Base-by-base conservation (phyloP, 805 yeast species). In the Priceomyces fermenticarens region DNA sequence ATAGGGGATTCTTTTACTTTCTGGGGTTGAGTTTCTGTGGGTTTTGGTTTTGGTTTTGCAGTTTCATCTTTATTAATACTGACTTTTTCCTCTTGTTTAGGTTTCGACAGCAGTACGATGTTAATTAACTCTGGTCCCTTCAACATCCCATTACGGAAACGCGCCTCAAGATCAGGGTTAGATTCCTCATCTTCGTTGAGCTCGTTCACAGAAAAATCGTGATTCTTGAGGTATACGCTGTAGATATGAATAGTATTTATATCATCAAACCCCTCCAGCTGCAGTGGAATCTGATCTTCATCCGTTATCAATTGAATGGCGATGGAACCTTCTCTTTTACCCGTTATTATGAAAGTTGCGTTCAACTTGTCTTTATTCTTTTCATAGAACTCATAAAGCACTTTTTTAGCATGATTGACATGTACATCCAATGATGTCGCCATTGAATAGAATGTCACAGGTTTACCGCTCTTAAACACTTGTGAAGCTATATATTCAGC, bases 291-390 rank as follows among this genome's bases (percentile, higher is more conserved):
- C 8, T 51, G 54, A 1, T 39, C 39, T 9, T 53, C 67, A 50
- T 42, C 60, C 6, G 48, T 54, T 40, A 47, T 49, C 28, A 55
- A 42, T 42, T 57, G 57, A 33, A 63, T 46, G 26, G 50, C 42
- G 2, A 40, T 29, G 10, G 52, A 48, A 3, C 45, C 46, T 2
- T 40, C 15, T 9, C 48, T 47, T n/a, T 38, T 40, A 1, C 81
- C 81, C 1, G 65, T 54, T 10, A 73, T 64, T 3, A 74, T 48
- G 45, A 67, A 75, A 0, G 70, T 57, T 0, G 77, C 77, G 3
- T 58, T 51, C 6, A 76, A 40, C 30, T 60, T 55, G 12, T 63
- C 46, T 39, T 52, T 55, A 46, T 75, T 67, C 27, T 60, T 48
- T 4, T 49, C 45, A 46, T 66, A 72, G 51, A 63, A 77, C 3